phyloP scores from a whole-genome alignment of 2,329 filamentous ascomycete genomes.

The Aspergillus calidoustus region DNA sequence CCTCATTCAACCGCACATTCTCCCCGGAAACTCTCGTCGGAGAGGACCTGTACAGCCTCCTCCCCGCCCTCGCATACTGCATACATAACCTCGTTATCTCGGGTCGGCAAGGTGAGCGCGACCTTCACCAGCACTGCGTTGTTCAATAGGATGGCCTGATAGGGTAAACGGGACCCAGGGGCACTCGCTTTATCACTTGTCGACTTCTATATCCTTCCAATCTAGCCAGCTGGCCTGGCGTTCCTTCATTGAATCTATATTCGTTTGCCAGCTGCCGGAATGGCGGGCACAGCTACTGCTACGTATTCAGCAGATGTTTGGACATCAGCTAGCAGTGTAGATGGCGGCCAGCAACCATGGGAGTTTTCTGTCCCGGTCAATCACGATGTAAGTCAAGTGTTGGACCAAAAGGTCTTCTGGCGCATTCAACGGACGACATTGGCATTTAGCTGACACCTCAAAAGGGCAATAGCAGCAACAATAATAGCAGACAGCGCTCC shows the following conservation, averaged over 20 bases:
- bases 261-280: conserved; percentile 31
- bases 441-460: conserved; percentile 5
- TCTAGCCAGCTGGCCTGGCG: conserved; percentile 42
- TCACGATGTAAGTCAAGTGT: conserved; percentile 39
- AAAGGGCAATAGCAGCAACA: conserved; percentile 7
- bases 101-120: conserved; percentile 13
- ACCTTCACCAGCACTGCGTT: conserved; percentile 17
- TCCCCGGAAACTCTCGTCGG: conserved; percentile 10
- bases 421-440: neutral
- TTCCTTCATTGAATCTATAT: conserved; percentile 23
- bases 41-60: conserved; percentile 10
- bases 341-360: conserved; percentile 40
- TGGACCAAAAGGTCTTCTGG: neutral
- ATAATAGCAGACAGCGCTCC: conserved; percentile 27
- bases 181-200: conserved; percentile 23
- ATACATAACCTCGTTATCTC: conserved; percentile 13
- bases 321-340: conserved; percentile 40
- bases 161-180: conserved; percentile 22
- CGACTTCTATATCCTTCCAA: conserved; percentile 11
- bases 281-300: conserved; percentile 48
- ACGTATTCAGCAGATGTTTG: conserved; percentile 46
- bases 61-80: conserved; percentile 20
- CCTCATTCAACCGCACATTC: conserved; percentile 22
- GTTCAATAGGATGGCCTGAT: conserved; percentile 38
- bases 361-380: conserved; percentile 43